Evolutionary conservation across 805 yeast species (phyloP), one percentile per base, ranked within the genome.

Genomic region (Candida namnaoensis): DNA sequence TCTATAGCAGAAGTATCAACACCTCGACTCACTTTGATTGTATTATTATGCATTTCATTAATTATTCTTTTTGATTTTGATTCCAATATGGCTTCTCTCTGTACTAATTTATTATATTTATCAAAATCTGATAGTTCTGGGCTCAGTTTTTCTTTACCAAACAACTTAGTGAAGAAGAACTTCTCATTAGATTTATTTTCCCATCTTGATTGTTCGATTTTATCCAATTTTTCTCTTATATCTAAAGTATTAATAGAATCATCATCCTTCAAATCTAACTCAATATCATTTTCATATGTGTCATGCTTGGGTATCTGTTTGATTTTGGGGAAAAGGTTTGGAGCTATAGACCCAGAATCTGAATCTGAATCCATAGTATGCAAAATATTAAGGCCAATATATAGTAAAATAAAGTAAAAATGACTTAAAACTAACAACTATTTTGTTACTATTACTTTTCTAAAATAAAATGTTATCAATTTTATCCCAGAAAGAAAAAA

Each of bases 51-150:
- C 42, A 48, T 36, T 12, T 45, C 48, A 7, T 42, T 45, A 2
- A 48, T 14, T 2, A 46, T 46, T 32, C 47, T 46, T 38, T 48
- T 51, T 0, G 58, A 49, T 43, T 56, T 59, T 3, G 46, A 48
- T 41, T 64, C 58, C 13, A 64, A 38, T 28, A 49, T 47, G 10
- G 56, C 56, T 38, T 66, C 71, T 38, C 52, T 44, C 34, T 55
- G 54, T 1, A 65, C 58, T 48, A 57, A 56, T n/a, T 45, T 37
- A 38, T 66, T 64, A 44, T 65, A 66, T 5, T 43, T 42, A 9
- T 52, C 55, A 41, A 66, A 66, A 44, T 66, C 71, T 25, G 50
- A 44, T 2, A 41, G 35, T 5, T 39, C 49, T 8, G 38, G 46
- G 6, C 7, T 41, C 36, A 1, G 43, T 23, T 10, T 30, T 24